Percentiles rank a stretch among this genome's conserved stretches.
Evolutionary conservation across 768 basidiomycete genomes (phyloP).

Genomic region (Auriscalpium orientale): DNA sequence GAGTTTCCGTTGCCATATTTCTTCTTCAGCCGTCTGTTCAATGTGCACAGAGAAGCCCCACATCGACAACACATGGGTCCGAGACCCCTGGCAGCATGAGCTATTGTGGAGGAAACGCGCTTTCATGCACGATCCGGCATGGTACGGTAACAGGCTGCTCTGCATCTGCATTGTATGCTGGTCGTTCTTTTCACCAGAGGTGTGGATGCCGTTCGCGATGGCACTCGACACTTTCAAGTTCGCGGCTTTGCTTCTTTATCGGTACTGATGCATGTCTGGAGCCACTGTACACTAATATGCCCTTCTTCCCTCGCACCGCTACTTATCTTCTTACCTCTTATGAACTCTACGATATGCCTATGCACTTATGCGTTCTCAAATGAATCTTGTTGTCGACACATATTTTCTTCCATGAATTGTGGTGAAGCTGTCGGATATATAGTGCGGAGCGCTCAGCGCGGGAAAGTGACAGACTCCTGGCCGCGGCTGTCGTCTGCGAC

Average conservation of each 20-base stretch:
- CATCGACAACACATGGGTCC: constrained; percentile 2
- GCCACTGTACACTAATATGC: too few relatives aligned
- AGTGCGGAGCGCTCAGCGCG: too few relatives aligned
- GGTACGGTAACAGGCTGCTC: constrained; percentile 8
- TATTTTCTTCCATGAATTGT: too few relatives aligned
- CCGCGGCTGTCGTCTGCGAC: too few relatives aligned
- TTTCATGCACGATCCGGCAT: constrained; percentile 2
- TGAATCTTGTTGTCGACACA: not conserved
- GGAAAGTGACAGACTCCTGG: too few relatives aligned
- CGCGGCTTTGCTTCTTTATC: not conserved
- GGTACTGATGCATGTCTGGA: not conserved
- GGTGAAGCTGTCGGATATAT: too few relatives aligned
- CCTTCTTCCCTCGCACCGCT: not conserved
- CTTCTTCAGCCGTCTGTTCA: not conserved
- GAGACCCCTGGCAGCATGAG: constrained; percentile 1
- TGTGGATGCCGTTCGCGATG: not conserved
- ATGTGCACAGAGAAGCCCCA: not conserved
- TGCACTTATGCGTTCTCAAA: not conserved
- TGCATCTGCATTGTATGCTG: constrained; percentile 4
- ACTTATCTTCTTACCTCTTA: not conserved
- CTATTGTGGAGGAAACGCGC: constrained; percentile 7
- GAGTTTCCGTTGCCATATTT: not conserved
- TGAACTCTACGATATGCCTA: not conserved
- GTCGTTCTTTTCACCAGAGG: not conserved
- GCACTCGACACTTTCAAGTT: not conserved